These are phyloP conservation scores for Microascus cirrosus DNA, from an alignment of 2,329 filamentous ascomycete genomes.

Conservation along the genomic window DNA sequence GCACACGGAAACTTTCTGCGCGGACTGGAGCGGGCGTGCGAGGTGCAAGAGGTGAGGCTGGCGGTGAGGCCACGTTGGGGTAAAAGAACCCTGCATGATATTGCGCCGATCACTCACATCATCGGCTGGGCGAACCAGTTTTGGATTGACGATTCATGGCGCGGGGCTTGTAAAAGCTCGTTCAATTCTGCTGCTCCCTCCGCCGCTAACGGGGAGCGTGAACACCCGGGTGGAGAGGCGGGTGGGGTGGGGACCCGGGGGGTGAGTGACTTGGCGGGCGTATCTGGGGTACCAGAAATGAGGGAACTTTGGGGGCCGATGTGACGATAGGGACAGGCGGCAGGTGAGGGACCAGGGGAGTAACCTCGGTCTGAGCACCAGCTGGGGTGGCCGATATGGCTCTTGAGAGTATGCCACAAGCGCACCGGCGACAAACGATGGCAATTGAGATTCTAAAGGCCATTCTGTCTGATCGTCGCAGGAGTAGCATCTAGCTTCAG, in stretches of 20 bases:
- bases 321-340: neutral
- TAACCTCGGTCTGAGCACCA: neutral
- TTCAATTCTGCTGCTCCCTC: no score
- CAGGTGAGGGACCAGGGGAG: neutral
- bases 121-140: neutral
- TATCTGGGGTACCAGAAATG: neutral
- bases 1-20: neutral
- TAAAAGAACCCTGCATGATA: neutral
- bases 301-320: neutral
- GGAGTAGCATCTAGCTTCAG: neutral
- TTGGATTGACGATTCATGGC: neutral
- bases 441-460: no score
- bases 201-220: no score
- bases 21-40: neutral
- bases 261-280: no score
- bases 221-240: no score
- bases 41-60: neutral
- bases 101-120: neutral
- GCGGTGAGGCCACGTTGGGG: neutral
- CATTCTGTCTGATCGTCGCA: neutral
- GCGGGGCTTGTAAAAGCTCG: neutral
- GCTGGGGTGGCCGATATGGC: neutral
- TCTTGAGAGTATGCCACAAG: neutral
- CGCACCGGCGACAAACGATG: no score
- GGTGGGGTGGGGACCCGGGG: no score